Conservation (phyloP, 768 basidiomycete genomes). For the Pleurotus cornucopiae region DNA sequence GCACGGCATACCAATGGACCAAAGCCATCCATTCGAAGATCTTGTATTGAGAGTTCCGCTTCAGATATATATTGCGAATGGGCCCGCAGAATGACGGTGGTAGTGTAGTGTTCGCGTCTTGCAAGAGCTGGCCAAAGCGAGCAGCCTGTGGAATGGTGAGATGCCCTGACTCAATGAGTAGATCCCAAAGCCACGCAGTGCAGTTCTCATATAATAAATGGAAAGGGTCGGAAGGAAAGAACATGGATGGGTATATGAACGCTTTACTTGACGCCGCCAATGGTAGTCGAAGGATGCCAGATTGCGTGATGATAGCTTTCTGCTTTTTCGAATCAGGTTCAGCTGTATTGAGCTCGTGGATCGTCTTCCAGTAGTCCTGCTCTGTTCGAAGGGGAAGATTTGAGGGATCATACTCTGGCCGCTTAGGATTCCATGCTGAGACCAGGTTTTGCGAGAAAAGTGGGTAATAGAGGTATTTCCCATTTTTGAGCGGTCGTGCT, state of each 20-base stretch:
- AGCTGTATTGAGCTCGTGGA: conserved; percentile 15
- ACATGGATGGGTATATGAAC: conserved; percentile 26
- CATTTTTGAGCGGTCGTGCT: conserved; percentile 18
- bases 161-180: not conserved
- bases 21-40: conserved; percentile 32
- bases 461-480: conserved; percentile 27
- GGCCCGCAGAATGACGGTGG: conserved; percentile 28
- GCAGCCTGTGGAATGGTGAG: conserved; percentile 9
- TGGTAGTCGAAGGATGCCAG: conserved; percentile 22
- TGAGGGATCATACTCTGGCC: conserved; percentile 17
- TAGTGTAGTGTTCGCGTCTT: conserved; percentile 20
- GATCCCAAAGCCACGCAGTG: conserved; percentile 24
- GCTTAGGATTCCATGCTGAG: conserved; percentile 13
- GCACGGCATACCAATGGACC: conserved; percentile 29
- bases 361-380: conserved; percentile 20
- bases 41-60: conserved; percentile 32
- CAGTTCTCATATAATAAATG: conserved; percentile 31
- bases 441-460: conserved; percentile 14
- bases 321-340: conserved; percentile 7
- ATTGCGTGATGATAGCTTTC: conserved; percentile 15
- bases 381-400: conserved; percentile 20
- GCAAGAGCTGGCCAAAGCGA: conserved; percentile 18
- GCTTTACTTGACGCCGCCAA: conserved; percentile 23
- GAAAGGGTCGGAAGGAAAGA: conserved; percentile 31
- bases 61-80: conserved; percentile 22